Evolutionary conservation across 2,329 filamentous ascomycete species (phyloP), one percentile per base, ranked within the genome.

Genomic region (Pseudogymnoascus sp.): DNA sequence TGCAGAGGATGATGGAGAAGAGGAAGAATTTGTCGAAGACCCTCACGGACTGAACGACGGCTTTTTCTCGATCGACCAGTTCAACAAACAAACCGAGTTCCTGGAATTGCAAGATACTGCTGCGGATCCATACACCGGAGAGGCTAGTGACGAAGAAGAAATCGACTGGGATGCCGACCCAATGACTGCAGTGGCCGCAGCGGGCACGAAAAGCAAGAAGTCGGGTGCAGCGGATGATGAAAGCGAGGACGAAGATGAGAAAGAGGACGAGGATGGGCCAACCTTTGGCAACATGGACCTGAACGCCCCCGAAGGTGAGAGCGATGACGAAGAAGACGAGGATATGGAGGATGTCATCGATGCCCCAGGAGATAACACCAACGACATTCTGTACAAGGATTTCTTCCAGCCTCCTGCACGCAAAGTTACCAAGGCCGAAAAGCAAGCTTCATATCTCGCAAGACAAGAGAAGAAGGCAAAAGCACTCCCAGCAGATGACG

Each of bases 51-150:
- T 99, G 33, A 97, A 99, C 71, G 95, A 99, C 72, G 93, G 92
- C 4, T 99, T 99, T 78, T 99, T 99, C 78, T 96, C 91, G 14
- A 93, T 99, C 70, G 93, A 97, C 70, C 87, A 96, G 64, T 99
- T 99, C 83, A 99, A 99, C 80, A 91, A 88, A 73, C 90, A 96
- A 72, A 91, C 92, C 1, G 91, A 96, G 70, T 89, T 88, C 72
- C 86, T 97, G 59, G 95, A 99, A 75, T 86, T 90, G 67, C 89
- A 92, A 74, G 93, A 97, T 73, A 83, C 84, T 28, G 82, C 84
- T 66, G 91, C 89, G 28, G 90, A 93, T 67, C 85, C 85, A 38
- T 87, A 89, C 69, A 88, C 88, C 62, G 89, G 88, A 65, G 82
- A 81, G 61, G 89, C 83, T 64, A 91, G 88, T 73, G 91, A 96